Percentiles rank a stretch among this genome's conserved stretches.
Conservation (phyloP, 75 land plant genomes). For the Sequoiadendron giganteum region DNA sequence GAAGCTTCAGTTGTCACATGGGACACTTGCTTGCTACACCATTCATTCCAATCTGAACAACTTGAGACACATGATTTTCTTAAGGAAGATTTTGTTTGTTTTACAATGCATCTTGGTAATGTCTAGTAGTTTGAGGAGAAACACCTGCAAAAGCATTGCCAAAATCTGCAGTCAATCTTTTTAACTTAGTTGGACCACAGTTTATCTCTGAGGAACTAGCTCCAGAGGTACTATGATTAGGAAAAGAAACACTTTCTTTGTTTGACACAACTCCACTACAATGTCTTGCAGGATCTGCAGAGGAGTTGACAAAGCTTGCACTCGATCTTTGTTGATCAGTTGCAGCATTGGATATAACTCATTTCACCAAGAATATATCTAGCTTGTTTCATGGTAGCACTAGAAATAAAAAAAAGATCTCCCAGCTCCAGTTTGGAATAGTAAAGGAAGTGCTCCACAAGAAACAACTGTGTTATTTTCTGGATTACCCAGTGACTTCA, state of each 20-base stretch:
- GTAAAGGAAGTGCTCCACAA: slow-evolving; percentile 27
- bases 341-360: background rate
- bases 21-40: background rate
- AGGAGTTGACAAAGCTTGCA: background rate
- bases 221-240: background rate
- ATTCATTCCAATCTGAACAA: background rate
- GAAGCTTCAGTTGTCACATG: background rate
- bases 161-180: background rate
- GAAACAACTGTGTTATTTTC: slow-evolving; percentile 6
- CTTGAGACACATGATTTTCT: background rate
- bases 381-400: slow-evolving; percentile 58
- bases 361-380: slow-evolving; percentile 54
- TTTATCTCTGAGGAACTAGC: background rate
- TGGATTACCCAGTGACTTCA: background rate
- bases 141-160: background rate
- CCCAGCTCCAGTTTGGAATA: slow-evolving; percentile 71
- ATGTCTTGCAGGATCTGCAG: background rate
- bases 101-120: background rate
- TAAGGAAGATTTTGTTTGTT: slow-evolving; percentile 5
- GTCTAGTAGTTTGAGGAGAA: background rate
- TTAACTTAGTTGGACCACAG: background rate
- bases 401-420: slow-evolving; percentile 58
- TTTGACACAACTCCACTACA: background rate
- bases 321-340: background rate
- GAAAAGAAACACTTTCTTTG: background rate